Base-by-base conservation (phyloP, 371 early-diverging fungal species). In the Mucor circinelloides region DNA sequence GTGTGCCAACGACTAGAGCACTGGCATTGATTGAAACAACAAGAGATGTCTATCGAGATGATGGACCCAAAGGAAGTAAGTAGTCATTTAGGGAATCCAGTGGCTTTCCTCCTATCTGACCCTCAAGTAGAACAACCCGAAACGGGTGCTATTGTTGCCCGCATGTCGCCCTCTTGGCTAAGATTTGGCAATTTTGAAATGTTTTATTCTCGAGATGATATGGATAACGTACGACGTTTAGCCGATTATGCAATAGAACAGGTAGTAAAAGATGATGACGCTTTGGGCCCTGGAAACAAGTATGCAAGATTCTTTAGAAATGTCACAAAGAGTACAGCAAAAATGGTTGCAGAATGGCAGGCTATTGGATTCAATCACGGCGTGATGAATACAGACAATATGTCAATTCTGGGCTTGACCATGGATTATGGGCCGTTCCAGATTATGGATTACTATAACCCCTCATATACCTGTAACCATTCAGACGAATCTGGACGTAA, bases 131-230 rank as follows among this genome's bases (percentile, higher is more conserved):
- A 40, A 32, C 23, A 81, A 42, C 70, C 80, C 0, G 94, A 94
- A 68, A 70, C 76, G 0, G 93, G 95, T 3, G 94, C 94, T 1
- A 79, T 95, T n/a, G 90, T 95, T 0, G 78, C 90, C 2, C 88
- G 97, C 15, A 71, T 93, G 44, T 89, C 94, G 0, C 92, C 92
- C 0, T 87, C 89, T 30, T 97, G 94, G 94, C 66, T 97, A 31
- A 87, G 97, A 13, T 94, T 97, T 78, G 97, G 97, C 9, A 90
- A 85, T 31, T 96, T 97, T 73, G 95, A 97, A 72, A 80, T 93
- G 32, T 91, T 90, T 63, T 85, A 86, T 67, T 84, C 89, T 54
- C 84, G 93, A 32, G 80, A 83, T 17, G 91, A 94, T 58, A 80
- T 76, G 73, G 78, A 72, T 8, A 75, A 81, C 44, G 72, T 93